Percentiles rank a stretch among this genome's conserved stretches.
Conservation (phyloP, 306 rosid species). For the Boehmeria nivea region DNA sequence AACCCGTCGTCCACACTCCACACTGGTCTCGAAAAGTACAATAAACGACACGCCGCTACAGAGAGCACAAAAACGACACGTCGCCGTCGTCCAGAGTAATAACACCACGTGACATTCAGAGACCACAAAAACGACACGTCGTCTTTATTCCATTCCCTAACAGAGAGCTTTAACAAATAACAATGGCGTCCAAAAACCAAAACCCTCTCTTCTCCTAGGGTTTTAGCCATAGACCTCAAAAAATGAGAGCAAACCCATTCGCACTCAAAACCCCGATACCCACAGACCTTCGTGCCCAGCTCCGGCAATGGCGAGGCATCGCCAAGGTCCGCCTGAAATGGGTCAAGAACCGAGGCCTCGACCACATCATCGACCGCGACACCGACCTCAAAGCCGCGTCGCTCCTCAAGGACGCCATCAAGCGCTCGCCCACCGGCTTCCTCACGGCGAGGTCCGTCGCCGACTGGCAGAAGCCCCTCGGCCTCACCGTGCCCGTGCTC, state of each 20-base stretch:
- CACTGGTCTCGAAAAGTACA: no score
- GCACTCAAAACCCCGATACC: no score
- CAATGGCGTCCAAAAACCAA: no score
- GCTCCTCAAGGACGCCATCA: slow-evolving; percentile 81
- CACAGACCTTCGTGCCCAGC: slow-evolving; percentile 16
- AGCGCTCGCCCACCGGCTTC: slow-evolving; percentile 73
- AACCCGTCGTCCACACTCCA: no score
- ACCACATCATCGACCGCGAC: slow-evolving; percentile 80
- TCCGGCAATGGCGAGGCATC: slow-evolving; percentile 59
- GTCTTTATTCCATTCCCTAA: no score
- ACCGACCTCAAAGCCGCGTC: slow-evolving; percentile 82
- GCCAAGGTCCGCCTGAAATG: slow-evolving; percentile 79
- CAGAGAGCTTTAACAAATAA: no score
- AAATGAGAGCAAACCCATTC: neutral
- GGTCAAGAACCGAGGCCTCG: slow-evolving; percentile 77
- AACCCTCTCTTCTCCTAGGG: no score
- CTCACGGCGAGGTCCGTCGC: slow-evolving; percentile 63
- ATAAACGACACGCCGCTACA: no score
- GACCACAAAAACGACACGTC: no score
- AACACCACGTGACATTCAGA: no score
- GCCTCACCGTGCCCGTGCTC: slow-evolving; percentile 84
- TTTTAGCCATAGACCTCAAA: neutral
- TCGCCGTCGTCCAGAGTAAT: no score
- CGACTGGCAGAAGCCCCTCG: slow-evolving; percentile 85
- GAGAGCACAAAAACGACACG: no score